These are phyloP conservation scores for Beta macrorhiza DNA, from an alignment of 179 eudicot species.

Conservation along the genomic window DNA sequence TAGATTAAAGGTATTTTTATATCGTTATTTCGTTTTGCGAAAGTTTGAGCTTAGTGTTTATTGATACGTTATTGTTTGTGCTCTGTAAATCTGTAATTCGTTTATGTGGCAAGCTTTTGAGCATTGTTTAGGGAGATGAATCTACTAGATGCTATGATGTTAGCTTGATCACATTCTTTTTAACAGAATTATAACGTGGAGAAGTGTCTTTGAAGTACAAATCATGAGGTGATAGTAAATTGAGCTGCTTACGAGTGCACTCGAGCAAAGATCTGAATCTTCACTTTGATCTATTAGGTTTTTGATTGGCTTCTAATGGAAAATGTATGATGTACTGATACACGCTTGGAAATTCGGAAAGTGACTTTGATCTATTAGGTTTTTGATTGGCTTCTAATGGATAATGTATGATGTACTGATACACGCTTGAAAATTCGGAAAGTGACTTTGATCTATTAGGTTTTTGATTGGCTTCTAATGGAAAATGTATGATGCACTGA, in stretches of 20 bases:
- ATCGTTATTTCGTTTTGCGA: background rate
- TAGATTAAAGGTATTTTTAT: conserved; percentile 59
- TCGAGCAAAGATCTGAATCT: conserved; percentile 8
- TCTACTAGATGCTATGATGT: background rate
- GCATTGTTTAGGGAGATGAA: background rate
- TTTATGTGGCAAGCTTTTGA: background rate
- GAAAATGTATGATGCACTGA: no score
- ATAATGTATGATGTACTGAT: no score
- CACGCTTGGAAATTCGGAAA: no score
- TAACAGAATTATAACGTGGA: background rate
- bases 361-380: no score
- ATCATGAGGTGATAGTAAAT: background rate
- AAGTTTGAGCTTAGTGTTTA: conserved; percentile 7
- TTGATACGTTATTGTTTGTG: background rate
- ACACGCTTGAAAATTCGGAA: no score
- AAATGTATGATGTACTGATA: no score
- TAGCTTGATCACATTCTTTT: background rate
- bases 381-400: no score
- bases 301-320: no score
- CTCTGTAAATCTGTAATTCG: no score
- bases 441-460: no score
- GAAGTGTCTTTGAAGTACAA: background rate
- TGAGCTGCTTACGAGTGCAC: background rate
- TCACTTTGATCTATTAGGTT: no score
- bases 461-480: no score